phyloP scores from a whole-genome alignment of 164 flowering plant species.

The Buxus sempervirens region DNA sequence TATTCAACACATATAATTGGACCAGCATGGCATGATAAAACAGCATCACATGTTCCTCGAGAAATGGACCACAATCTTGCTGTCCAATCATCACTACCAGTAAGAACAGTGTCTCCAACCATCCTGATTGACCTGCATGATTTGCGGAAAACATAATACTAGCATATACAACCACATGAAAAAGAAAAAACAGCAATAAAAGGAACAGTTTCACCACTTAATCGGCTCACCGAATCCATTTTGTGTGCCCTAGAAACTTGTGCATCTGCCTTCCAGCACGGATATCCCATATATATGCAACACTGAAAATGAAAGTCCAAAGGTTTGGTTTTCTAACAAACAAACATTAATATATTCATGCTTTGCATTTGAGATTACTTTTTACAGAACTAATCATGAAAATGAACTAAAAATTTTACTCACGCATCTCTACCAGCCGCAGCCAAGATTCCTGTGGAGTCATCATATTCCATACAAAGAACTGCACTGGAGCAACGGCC shows the following conservation, averaged over 20 bases:
- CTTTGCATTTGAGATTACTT: too few relatives aligned
- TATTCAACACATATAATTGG: constrained; percentile 86
- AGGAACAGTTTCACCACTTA: not conserved
- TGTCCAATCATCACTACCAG: constrained; percentile 99
- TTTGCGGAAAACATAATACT: constrained; percentile 4
- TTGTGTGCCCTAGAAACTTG: constrained; percentile 86
- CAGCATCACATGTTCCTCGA: constrained; percentile 94
- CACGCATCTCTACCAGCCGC: constrained; percentile 98
- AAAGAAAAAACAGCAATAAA: constrained; percentile 1
- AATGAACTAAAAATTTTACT: constrained; percentile 23
- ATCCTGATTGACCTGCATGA: constrained; percentile 86
- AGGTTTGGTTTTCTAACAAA: constrained; percentile 5
- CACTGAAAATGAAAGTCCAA: constrained; percentile 39
- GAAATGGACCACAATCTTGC: constrained; percentile 97
- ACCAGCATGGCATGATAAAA: constrained; percentile 95
- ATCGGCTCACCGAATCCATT: constrained; percentile 76
- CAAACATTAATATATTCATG: too few relatives aligned
- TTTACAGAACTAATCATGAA: not conserved
- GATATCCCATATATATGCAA: constrained; percentile 94
- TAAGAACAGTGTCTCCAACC: constrained; percentile 85
- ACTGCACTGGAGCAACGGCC: constrained; percentile 95
- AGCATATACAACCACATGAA: not conserved
- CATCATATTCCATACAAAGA: constrained; percentile 95
- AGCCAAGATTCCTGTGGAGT: constrained; percentile 91
- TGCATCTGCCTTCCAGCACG: constrained; percentile 97